These are phyloP conservation scores for Xylariaceae sp. DNA, from an alignment of 2,329 filamentous ascomycete genomes.

Conservation along the genomic window DNA sequence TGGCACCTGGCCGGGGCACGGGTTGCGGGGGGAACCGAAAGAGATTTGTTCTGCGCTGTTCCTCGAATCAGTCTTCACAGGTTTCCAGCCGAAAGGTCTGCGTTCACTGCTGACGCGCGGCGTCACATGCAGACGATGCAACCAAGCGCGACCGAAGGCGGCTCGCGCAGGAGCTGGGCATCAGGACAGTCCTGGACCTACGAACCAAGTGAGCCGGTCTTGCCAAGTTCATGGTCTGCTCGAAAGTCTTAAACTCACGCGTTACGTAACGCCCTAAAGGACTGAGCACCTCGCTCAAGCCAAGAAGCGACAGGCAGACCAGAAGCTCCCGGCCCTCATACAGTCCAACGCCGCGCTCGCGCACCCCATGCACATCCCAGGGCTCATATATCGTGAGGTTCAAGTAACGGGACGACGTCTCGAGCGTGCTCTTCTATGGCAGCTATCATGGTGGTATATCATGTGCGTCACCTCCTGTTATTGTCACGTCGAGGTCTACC, in stretches of 20 bases:
- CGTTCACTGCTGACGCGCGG: slow-evolving; percentile 1
- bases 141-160: slow-evolving; percentile 56
- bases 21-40: too few relatives aligned
- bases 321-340: slow-evolving; percentile 39
- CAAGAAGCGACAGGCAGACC: slow-evolving; percentile 50
- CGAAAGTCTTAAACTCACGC: background rate
- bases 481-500: background rate
- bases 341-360: slow-evolving; percentile 46
- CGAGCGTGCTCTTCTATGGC: slow-evolving; percentile 60
- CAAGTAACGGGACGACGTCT: slow-evolving; percentile 70
- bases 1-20: background rate
- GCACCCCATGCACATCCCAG: slow-evolving; percentile 56
- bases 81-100: background rate
- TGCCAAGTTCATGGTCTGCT: background rate
- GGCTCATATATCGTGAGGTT: slow-evolving; percentile 59
- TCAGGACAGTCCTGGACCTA: slow-evolving; percentile 72
- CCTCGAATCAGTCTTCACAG: background rate
- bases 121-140: slow-evolving; percentile 55
- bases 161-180: slow-evolving; percentile 54
- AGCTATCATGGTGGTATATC: slow-evolving; percentile 62
- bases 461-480: slow-evolving; percentile 39
- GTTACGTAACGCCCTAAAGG: slow-evolving; percentile 34
- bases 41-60: background rate
- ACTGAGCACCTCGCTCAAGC: slow-evolving; percentile 68
- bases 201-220: slow-evolving; percentile 57